These are phyloP conservation scores for Entomortierella lignicola DNA, from an alignment of 192 early-diverging fungal species.

Conservation along the genomic window DNA sequence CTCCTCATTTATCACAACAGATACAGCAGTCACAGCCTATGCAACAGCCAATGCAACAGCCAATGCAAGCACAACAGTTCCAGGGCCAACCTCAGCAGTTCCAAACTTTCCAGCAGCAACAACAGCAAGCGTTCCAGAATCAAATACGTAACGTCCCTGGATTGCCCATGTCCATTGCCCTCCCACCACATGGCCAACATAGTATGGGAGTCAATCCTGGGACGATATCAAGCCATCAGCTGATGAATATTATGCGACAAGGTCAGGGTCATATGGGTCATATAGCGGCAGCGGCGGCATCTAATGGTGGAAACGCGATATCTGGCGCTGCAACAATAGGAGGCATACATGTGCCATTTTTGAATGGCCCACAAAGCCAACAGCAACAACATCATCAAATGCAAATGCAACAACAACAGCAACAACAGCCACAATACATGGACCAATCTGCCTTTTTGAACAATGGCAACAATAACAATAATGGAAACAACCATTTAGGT, in stretches of 20 bases:
- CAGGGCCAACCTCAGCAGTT: slow-evolving; percentile 11
- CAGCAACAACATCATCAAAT: slow-evolving; percentile 18
- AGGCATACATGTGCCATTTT: slow-evolving; percentile 33
- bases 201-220: neutral
- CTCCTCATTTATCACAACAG: neutral
- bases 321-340: slow-evolving; percentile 9
- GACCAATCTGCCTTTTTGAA: slow-evolving; percentile 34
- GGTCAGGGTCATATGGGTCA: neutral
- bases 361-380: slow-evolving; percentile 11
- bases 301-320: neutral
- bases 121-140: slow-evolving; percentile 14
- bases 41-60: slow-evolving; percentile 21
- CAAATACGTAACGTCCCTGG: slow-evolving; percentile 9
- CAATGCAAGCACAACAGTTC: slow-evolving; percentile 3
- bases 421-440: slow-evolving; percentile 29
- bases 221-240: slow-evolving; percentile 8
- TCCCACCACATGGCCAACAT: slow-evolving; percentile 21
- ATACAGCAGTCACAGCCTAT: neutral
- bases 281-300: neutral
- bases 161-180: slow-evolving; percentile 21
- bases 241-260: slow-evolving; percentile 36
- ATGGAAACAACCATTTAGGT: neutral
- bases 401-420: slow-evolving; percentile 15
- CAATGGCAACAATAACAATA: slow-evolving; percentile 7
- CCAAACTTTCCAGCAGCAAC: slow-evolving; percentile 11